Conservation (phyloP, 805 yeast genomes). For the Wickerhamomyces bovis region DNA sequence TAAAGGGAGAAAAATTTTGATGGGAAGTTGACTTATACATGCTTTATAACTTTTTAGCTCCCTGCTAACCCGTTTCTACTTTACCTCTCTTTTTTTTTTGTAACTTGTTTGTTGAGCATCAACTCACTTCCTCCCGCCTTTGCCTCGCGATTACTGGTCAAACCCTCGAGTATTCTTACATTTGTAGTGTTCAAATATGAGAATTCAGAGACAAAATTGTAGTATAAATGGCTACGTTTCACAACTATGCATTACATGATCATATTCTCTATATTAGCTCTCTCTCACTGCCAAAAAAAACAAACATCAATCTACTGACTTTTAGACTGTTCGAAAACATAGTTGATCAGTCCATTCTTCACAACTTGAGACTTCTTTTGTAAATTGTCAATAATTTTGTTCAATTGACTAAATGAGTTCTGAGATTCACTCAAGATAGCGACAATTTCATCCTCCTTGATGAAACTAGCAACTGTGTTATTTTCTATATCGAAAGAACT, state of each 20-base stretch:
- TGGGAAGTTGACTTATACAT: too few species aligned
- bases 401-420: slow-evolving; percentile 3
- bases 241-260: neutral
- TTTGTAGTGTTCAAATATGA: too few species aligned
- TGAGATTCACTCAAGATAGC: slow-evolving; percentile 50
- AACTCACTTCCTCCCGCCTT: too few species aligned
- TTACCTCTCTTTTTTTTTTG: too few species aligned
- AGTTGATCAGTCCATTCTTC: slow-evolving; percentile 4
- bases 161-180: too few species aligned
- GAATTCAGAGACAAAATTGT: too few species aligned
- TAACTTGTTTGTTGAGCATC: too few species aligned
- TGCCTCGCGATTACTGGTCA: too few species aligned
- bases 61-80: too few species aligned
- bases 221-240: neutral
- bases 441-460: slow-evolving; percentile 52
- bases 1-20: neutral
- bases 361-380: slow-evolving; percentile 4
- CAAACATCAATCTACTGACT: neutral
- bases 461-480: slow-evolving; percentile 43
- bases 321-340: neutral
- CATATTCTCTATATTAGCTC: neutral
- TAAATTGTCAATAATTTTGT: slow-evolving; percentile 1
- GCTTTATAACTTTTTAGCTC: too few species aligned
- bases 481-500: slow-evolving; percentile 44
- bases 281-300: neutral